Evolutionary conservation across 768 basidiomycete genomes (phyloP).

Genomic region (Hemileccinum rubropunctum): DNA sequence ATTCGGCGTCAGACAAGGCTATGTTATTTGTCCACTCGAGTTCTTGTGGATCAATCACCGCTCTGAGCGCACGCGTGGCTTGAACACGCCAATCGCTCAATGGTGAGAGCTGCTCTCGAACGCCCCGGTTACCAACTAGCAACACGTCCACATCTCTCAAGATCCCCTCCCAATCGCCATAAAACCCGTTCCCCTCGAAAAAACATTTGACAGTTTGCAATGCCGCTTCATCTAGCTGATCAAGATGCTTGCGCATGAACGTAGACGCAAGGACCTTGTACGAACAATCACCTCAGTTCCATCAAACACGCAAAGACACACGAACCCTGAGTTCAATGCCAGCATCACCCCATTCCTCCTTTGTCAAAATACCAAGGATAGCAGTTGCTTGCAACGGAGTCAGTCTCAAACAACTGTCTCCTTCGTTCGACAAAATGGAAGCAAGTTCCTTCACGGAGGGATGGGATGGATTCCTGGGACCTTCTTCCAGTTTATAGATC

Average conservation of each 20-base stretch:
- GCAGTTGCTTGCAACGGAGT: constrained; percentile 30
- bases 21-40: constrained; percentile 57
- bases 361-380: constrained; percentile 38
- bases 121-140: not conserved
- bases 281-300: constrained; percentile 7
- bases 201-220: constrained; percentile 23
- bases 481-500: constrained; percentile 42
- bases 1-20: constrained; percentile 38
- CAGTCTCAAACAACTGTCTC: constrained; percentile 28
- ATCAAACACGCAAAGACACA: constrained; percentile 7
- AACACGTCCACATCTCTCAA: constrained; percentile 13
- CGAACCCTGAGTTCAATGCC: constrained; percentile 33
- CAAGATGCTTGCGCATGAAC: constrained; percentile 34
- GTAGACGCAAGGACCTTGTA: constrained; percentile 19
- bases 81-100: constrained; percentile 18
- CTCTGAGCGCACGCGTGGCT: constrained; percentile 32
- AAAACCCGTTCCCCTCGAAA: constrained; percentile 16
- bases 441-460: constrained; percentile 13
- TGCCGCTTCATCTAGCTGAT: constrained; percentile 24
- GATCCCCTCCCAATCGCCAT: constrained; percentile 12
- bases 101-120: not conserved
- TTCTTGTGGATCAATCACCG: constrained; percentile 44
- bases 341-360: constrained; percentile 37
- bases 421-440: constrained; percentile 25
- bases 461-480: constrained; percentile 28